Evolutionary conservation across 164 flowering plant genomes (phyloP).

Genomic region (Stephania japonica): DNA sequence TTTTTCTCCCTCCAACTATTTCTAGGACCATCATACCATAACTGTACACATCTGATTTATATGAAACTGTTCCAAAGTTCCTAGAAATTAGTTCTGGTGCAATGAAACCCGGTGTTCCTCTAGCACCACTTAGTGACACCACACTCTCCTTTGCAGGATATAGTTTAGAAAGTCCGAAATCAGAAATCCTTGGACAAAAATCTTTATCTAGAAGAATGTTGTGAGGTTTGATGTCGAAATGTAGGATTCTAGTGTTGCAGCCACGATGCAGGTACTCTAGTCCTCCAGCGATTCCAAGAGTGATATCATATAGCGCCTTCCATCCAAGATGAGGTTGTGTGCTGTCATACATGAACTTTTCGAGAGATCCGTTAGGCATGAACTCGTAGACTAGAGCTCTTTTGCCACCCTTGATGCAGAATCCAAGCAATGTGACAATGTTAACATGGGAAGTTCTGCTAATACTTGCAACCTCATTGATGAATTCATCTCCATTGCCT

Average conservation of each 20-base stretch:
- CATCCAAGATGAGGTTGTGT: constrained; percentile 19
- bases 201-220: constrained; percentile 28
- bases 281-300: constrained; percentile 35
- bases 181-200: constrained; percentile 30
- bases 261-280: constrained; percentile 43
- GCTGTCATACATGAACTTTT: constrained; percentile 27
- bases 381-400: constrained; percentile 40
- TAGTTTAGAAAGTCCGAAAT: constrained; percentile 38
- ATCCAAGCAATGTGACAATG: constrained; percentile 29
- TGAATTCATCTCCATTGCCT: constrained; percentile 34
- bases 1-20: constrained; percentile 37
- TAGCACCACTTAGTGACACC: constrained; percentile 23
- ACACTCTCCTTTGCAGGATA: constrained; percentile 25
- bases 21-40: constrained; percentile 47
- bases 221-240: constrained; percentile 44
- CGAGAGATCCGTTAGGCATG: constrained; percentile 40
- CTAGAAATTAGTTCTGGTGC: constrained; percentile 40
- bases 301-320: constrained; percentile 25
- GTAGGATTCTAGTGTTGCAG: constrained; percentile 31
- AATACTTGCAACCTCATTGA: constrained; percentile 34
- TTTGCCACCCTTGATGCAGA: constrained; percentile 27
- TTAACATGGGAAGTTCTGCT: constrained; percentile 33
- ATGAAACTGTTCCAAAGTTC: constrained; percentile 33
- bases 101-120: constrained; percentile 42
- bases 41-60: constrained; percentile 48